A percentile compares a stretch with the other conserved stretches of the same genome.
Evolutionary conservation across 2,329 filamentous ascomycete species (phyloP).

Genomic region (Penicillium sp.): DNA sequence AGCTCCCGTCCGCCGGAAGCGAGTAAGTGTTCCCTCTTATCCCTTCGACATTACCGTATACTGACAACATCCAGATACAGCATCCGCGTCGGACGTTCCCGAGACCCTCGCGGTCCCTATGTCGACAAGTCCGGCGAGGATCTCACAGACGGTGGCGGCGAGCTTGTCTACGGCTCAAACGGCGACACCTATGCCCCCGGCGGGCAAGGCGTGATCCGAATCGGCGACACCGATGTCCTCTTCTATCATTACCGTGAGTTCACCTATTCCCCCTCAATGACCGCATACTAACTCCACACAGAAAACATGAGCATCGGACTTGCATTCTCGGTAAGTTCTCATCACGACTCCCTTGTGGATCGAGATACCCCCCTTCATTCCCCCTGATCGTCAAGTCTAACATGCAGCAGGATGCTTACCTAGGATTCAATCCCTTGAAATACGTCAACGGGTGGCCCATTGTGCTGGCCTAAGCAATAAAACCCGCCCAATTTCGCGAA

Average conservation of each 20-base stretch:
- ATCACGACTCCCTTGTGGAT: constrained; percentile 12
- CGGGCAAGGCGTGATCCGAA: constrained; percentile 57
- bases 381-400: constrained; percentile 14
- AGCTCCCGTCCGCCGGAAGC: constrained; percentile 48
- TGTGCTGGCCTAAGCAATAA: constrained; percentile 15
- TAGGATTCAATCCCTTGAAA: constrained; percentile 29
- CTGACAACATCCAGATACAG: constrained; percentile 46
- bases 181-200: constrained; percentile 61
- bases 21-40: constrained; percentile 38
- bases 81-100: constrained; percentile 60
- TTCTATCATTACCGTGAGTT: constrained; percentile 36
- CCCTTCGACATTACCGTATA: not conserved
- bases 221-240: constrained; percentile 34
- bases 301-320: constrained; percentile 31
- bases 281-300: constrained; percentile 12
- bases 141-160: constrained; percentile 57
- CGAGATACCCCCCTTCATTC: constrained; percentile 19
- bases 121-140: constrained; percentile 51
- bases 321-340: constrained; percentile 27
- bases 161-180: constrained; percentile 57
- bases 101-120: constrained; percentile 51
- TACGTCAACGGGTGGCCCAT: constrained; percentile 35
- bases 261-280: not conserved
- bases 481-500: not conserved
- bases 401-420: constrained; percentile 26